phyloP scores from a whole-genome alignment of 345 rosid species.

The Cardamine resedifolia region DNA sequence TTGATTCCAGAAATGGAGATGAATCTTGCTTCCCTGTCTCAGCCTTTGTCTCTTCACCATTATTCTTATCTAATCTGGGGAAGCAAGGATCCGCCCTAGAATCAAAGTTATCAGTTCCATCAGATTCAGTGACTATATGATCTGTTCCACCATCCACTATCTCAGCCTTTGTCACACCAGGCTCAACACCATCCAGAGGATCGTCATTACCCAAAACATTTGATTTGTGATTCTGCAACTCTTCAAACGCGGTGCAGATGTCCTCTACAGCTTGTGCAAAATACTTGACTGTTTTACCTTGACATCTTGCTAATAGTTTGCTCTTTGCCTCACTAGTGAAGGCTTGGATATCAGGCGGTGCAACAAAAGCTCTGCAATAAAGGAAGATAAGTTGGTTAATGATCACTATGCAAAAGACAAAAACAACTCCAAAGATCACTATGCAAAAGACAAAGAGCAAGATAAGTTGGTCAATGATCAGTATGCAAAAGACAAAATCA shows the following conservation, averaged over 20 bases:
- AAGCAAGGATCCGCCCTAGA: slow-evolving; percentile 45
- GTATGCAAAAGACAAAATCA: neutral
- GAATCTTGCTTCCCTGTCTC: slow-evolving; percentile 42
- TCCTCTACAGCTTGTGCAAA: slow-evolving; percentile 86
- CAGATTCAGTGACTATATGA: slow-evolving; percentile 39
- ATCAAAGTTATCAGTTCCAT: slow-evolving; percentile 40
- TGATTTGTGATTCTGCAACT: slow-evolving; percentile 52
- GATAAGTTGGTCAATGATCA: slow-evolving; percentile 14
- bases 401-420: neutral
- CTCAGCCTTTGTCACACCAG: slow-evolving; percentile 45
- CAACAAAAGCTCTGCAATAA: slow-evolving; percentile 80
- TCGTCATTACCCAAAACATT: slow-evolving; percentile 45
- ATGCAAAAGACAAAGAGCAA: no score
- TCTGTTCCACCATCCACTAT: slow-evolving; percentile 34
- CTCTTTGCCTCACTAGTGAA: slow-evolving; percentile 80
- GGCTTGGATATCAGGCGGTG: slow-evolving; percentile 79
- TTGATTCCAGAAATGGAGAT: slow-evolving; percentile 40
- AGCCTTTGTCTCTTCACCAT: slow-evolving; percentile 47
- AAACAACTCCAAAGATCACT: slow-evolving; percentile 11
- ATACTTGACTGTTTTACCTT: slow-evolving; percentile 65
- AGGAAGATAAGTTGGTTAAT: slow-evolving; percentile 16
- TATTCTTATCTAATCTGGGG: slow-evolving; percentile 39
- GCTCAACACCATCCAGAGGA: slow-evolving; percentile 47
- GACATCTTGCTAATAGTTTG: slow-evolving; percentile 67
- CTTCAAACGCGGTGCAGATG: slow-evolving; percentile 75